Evolutionary conservation across 1,284 basidiomycete genomes (phyloP).

Genomic region (Cryptococcus hybrid): DNA sequence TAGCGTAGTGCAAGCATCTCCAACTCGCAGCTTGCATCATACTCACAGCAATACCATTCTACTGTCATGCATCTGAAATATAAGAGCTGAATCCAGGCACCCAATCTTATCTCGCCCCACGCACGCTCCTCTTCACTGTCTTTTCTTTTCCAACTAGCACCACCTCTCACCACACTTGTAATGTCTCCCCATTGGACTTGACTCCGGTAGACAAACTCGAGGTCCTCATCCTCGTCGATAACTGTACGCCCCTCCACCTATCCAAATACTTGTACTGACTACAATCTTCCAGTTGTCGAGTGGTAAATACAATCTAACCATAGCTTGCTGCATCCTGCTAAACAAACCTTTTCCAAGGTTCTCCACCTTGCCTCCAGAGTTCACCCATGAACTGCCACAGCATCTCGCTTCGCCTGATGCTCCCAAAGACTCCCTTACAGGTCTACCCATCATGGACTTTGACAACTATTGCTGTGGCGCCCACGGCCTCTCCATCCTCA

Average conservation of each 20-base stretch:
- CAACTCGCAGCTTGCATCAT: too few relatives aligned
- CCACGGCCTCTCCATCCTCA: conserved; percentile 73
- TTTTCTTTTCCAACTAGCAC: too few relatives aligned
- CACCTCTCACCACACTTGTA: background rate
- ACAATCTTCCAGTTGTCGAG: conserved; percentile 15
- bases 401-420: conserved; percentile 58
- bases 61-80: too few relatives aligned
- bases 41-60: too few relatives aligned
- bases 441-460: conserved; percentile 66
- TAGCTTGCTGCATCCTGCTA: background rate
- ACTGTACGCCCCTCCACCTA: conserved; percentile 20
- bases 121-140: too few relatives aligned
- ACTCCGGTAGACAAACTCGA: conserved; percentile 41
- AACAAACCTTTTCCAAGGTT: conserved; percentile 2
- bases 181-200: conserved; percentile 32
- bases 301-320: conserved; percentile 9
- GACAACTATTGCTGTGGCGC: conserved; percentile 78
- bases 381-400: conserved; percentile 65
- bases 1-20: too few relatives aligned
- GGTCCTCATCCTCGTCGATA: conserved; percentile 40
- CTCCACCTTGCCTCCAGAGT: conserved; percentile 60
- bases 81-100: too few relatives aligned
- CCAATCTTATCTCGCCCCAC: too few relatives aligned
- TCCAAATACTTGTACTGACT: background rate
- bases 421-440: conserved; percentile 57